Conservation (phyloP, 164 flowering plant genomes). For the Hamamelis virginiana region DNA sequence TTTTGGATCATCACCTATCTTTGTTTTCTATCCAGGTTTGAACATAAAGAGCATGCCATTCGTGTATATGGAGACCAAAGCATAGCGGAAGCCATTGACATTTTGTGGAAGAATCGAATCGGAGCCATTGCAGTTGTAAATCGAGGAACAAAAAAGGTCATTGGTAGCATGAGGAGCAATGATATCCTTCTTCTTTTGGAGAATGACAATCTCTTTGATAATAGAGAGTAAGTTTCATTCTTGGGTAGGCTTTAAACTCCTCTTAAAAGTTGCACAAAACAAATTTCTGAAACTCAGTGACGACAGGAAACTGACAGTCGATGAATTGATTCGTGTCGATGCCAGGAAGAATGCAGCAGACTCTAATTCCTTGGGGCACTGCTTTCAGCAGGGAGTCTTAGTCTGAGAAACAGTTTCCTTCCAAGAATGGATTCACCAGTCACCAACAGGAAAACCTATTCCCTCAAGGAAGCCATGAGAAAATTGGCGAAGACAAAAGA, state of each 20-base stretch:
- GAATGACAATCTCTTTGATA: slow-evolving; percentile 20
- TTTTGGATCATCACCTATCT: neutral
- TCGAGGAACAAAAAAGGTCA: slow-evolving; percentile 22
- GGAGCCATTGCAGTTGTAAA: slow-evolving; percentile 36
- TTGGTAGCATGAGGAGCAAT: slow-evolving; percentile 35
- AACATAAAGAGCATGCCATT: slow-evolving; percentile 18
- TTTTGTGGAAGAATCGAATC: slow-evolving; percentile 23
- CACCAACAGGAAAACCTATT: slow-evolving; percentile 32
- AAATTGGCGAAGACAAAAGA: slow-evolving; percentile 25
- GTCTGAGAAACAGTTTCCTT: slow-evolving; percentile 17
- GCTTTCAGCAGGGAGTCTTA: slow-evolving; percentile 27
- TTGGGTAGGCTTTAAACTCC: too few relatives aligned
- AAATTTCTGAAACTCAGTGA: too few relatives aligned
- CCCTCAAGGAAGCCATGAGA: slow-evolving; percentile 42
- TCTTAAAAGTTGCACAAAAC: too few relatives aligned
- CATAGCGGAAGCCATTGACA: slow-evolving; percentile 28
- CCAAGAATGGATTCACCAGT: slow-evolving; percentile 38
- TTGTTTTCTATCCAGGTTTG: slow-evolving; percentile 20
- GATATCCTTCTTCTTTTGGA: slow-evolving; percentile 36
- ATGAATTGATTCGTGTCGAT: slow-evolving; percentile 35
- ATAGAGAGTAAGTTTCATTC: slow-evolving; percentile 28
- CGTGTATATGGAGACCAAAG: slow-evolving; percentile 33
- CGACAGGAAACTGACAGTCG: slow-evolving; percentile 26
- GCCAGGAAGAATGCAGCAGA: neutral
- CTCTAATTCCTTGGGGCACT: slow-evolving; percentile 16